Conservation (phyloP, 2,329 filamentous ascomycete species). For the Graphilbum fragrans region DNA sequence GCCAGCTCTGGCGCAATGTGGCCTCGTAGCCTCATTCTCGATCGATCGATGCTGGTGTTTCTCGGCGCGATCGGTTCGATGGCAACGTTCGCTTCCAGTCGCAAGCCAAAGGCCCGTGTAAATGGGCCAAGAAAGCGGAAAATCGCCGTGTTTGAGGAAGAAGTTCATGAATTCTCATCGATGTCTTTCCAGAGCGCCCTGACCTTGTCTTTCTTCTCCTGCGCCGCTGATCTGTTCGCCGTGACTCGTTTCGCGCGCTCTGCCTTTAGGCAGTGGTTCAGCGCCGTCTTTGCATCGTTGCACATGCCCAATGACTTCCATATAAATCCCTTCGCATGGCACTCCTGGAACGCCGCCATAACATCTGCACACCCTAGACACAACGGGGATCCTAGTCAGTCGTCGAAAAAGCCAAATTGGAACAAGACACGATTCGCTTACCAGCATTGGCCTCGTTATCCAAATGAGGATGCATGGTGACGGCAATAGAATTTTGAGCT, state of each 20-base stretch:
- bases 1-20: too few species aligned
- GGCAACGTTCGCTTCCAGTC: too few species aligned
- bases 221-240: constrained; percentile 59
- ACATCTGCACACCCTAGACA: constrained; percentile 78
- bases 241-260: constrained; percentile 70
- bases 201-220: constrained; percentile 59
- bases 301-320: constrained; percentile 87
- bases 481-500: not conserved
- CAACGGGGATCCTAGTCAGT: constrained; percentile 1
- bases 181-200: constrained; percentile 70
- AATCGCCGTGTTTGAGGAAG: too few species aligned
- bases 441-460: constrained; percentile 87
- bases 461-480: constrained; percentile 87
- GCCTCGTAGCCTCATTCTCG: too few species aligned
- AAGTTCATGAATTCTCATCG: constrained; percentile 46
- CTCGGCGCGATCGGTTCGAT: too few species aligned
- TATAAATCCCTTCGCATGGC: constrained; percentile 83
- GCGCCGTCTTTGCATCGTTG: constrained; percentile 71
- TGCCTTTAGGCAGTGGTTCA: constrained; percentile 73
- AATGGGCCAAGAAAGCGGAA: too few species aligned
- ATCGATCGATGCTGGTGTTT: too few species aligned
- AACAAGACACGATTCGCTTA: constrained; percentile 25
- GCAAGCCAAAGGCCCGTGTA: too few species aligned
- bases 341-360: constrained; percentile 89
- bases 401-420: constrained; percentile 1